Base-by-base conservation (phyloP, 768 basidiomycete species). In the Strobilomyces confusus region DNA sequence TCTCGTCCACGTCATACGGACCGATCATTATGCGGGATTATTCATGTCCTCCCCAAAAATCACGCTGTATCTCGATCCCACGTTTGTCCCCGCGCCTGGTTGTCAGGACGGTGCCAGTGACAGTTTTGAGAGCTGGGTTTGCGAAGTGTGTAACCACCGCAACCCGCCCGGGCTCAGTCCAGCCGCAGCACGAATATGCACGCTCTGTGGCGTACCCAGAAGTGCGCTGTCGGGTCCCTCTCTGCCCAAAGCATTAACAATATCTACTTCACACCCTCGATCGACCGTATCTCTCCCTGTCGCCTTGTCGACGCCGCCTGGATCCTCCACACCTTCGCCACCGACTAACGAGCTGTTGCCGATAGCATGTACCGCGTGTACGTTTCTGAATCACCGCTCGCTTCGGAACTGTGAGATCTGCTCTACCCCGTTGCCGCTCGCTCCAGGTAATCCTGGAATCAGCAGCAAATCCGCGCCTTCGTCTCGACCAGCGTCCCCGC, bases 1-100 rank as follows among this genome's bases (percentile, higher is more conserved):
- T 58, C 79, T 98, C 17, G 71, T 77, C 0, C 73, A 72, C 58
- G 76, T 98, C 44, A 71, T 72, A 0, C 86, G 86, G 62, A 95
- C 94, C 1, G 92, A 97, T 49, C 80, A 87, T 69, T 98, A 95
- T 65, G 84, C 86, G 4, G 93, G 95, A 2, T 81, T 98, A 47
- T 88, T 98, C 76, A 88, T 81, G 49, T 93, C 90, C 4, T 92
- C 89, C 0, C 63, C 95, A 2, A 99, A 99, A 70, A 78, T 95
- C 52, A 95, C 95, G 1, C 72, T 95, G 5, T 75, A 84, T 63
- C 76, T 92, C 29, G 72, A 79, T 59, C 51, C 69, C 48, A 44
- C 54, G n/a, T 59, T 56, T 47, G 47, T 59, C 56, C 55, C 56
- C 60, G 54, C 53, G 62, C 60, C 59, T 52, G 65, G 52, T 56